Percentiles rank a stretch among this genome's conserved stretches.
Conservation (phyloP, 2,329 filamentous ascomycete species). For the Ramularia collo-cygni region DNA sequence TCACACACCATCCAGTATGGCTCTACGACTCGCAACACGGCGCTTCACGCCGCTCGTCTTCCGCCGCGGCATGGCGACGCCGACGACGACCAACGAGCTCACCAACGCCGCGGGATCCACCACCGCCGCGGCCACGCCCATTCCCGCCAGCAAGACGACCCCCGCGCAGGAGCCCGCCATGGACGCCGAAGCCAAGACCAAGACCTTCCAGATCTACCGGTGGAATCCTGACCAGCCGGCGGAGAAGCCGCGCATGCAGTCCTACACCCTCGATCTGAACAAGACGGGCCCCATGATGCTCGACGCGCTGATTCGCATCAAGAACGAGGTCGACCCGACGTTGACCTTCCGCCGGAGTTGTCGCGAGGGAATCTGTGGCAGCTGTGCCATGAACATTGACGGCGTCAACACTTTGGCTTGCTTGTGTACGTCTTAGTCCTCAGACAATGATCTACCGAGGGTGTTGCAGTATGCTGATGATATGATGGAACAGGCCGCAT, state of each 20-base stretch:
- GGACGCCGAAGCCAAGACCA: constrained; percentile 57
- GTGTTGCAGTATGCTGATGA: too few relatives aligned
- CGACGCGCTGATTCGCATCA: constrained; percentile 93
- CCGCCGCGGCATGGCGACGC: constrained; percentile 32
- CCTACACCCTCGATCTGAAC: constrained; percentile 90
- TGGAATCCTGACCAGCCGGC: constrained; percentile 93
- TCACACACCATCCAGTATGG: constrained; percentile 24
- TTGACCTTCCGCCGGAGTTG: constrained; percentile 94
- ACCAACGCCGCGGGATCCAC: constrained; percentile 24
- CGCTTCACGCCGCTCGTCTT: constrained; percentile 29
- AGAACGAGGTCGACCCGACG: constrained; percentile 97
- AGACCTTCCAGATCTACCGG: constrained; percentile 97
- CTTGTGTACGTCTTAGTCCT: constrained; percentile 91
- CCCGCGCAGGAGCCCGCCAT: constrained; percentile 56
- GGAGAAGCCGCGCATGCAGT: constrained; percentile 92
- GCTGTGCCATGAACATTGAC: constrained; percentile 99
- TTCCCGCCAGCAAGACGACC: constrained; percentile 50
- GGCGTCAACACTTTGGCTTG: constrained; percentile 97
- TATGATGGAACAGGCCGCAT: constrained; percentile 95
- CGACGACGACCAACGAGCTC: constrained; percentile 29
- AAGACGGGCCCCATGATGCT: constrained; percentile 99
- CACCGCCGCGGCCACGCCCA: constrained; percentile 26
- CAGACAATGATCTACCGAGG: too few relatives aligned
- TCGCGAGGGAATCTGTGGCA: constrained; percentile 96
- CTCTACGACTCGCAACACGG: constrained; percentile 31